Evolutionary conservation across 352 stramenopile species (phyloP), one percentile per base, ranked within the genome.

Genomic region (Plasmopara muralis): DNA sequence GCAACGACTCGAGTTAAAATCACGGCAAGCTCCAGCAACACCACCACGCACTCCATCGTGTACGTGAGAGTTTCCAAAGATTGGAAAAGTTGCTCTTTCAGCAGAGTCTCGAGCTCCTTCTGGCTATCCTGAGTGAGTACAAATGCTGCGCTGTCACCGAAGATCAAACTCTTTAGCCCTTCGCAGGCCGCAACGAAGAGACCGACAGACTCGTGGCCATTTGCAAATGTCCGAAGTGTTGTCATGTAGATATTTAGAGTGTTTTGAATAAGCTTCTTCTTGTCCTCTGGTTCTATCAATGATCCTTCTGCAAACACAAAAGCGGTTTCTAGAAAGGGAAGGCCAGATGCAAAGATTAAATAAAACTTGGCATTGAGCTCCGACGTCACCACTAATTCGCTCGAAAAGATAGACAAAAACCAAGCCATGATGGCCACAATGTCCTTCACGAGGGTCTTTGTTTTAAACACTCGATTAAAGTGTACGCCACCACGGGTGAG

Each of bases 21-120:
- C 33, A 63, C 38, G 16, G 28, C 60, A 9, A 78, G 49, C 37
- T 89, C 74, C 29, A 87, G 53, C 10, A 87, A 29, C 13, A 58
- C 62, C n/a, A 75, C 57, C 31, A 83, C 66, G 35, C 71, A 83
- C 2, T 87, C 76, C 25, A 85, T 66, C 14, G 76, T 81, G 50
- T 78, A 78, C 13, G 67, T 43, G 2, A 50, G 68, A 12, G 53
- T 53, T 42, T 79, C 70, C 12, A 82, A 61, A 18, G 74, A 65
- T 12, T 53, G 53, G 14, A 72, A 55, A 31, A 68, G 57, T 6
- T 84, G 62, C 1, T 51, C 42, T 37, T 67, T 60, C 12, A 79
- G 48, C 20, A 74, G 12, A 10, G 14, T 43, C 14, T 66, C 52
- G 5, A 83, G 45, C 6, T 70, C 55, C 10, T 61, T 56, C 13